Base-by-base conservation (phyloP, 2,329 filamentous ascomycete species). In the Monosporascus sp. region DNA sequence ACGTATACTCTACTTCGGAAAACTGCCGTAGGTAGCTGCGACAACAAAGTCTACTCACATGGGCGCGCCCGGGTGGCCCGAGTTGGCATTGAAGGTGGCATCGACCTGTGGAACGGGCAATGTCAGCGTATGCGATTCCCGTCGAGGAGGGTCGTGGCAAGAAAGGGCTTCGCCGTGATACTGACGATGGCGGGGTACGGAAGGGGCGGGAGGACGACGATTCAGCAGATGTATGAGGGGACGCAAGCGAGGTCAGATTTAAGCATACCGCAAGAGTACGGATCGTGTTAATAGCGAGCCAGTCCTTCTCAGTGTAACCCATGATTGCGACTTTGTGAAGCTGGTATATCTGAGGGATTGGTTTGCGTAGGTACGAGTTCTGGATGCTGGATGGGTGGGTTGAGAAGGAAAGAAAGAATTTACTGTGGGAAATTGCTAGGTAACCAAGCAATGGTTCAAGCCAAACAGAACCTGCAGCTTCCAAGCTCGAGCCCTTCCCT, bases 241-340 rank as follows among this genome's bases (percentile, higher is more conserved):
- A 49, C 45, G 51, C 48, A 54, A 50, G 46, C 44, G 37, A 41
- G 22, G 53, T 59, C 60, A 57, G 57, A 60, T 57, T 53, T 46
- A 52, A 58, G 87, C 91, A 76, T 87, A 97, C 94, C 74, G 94
- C 92, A 68, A 99, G 85, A 72, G 91, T 78, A 74, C 94, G 90
- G 81, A 99, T 97, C 75, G 93, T 96, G 87, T 97, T 97, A 80
- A 99, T 91, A 71, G 91, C 89, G 77, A 91, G 84, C 81, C 87
- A 80, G 75, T 99, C 94, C 71, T 86, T 75, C 69, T 97, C 89
- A 73, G 82, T 82, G 84, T 89, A 97, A 74, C 86, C 86, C 93
- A 97, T 97, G 74, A 70, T 85, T 74, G 71, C 75, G 71, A 60
- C 68, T 66, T 64, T 67, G 55, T 24, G 20, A 50, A 37, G 31